phyloP scores from a whole-genome alignment of 805 yeast genomes.

The Clavispora phyllophila region DNA sequence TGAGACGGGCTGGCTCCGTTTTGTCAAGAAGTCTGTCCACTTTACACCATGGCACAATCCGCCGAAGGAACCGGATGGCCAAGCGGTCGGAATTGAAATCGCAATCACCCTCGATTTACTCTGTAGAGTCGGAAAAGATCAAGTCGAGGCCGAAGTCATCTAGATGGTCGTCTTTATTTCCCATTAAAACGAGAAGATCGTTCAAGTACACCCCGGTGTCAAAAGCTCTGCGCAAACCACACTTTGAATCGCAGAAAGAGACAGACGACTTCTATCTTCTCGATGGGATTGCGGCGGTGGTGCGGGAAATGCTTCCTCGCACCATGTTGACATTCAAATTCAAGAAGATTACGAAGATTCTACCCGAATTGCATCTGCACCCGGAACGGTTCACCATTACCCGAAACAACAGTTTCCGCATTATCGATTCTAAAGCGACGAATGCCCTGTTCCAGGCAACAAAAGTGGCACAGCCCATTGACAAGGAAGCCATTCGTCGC shows the following conservation, averaged over 20 bases:
- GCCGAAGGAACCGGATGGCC: conserved; percentile 25
- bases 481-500: neutral
- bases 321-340: conserved; percentile 23
- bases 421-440: neutral
- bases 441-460: conserved; percentile 2
- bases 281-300: conserved; percentile 17
- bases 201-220: conserved; percentile 20
- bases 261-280: conserved; percentile 14
- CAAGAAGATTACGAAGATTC: conserved; percentile 9
- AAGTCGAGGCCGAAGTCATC: neutral
- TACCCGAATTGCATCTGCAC: conserved; percentile 9
- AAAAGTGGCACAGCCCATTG: neutral
- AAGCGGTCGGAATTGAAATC: conserved; percentile 9
- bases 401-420: conserved; percentile 5
- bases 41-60: conserved; percentile 26
- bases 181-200: conserved; percentile 31
- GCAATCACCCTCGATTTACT: conserved; percentile 6
- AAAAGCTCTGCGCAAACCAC: conserved; percentile 13
- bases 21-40: conserved; percentile 28
- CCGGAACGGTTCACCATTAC: conserved; percentile 8
- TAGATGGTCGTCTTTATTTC: conserved; percentile 23
- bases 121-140: conserved; percentile 4
- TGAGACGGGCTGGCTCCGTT: conserved; percentile 23
- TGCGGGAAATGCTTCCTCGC: conserved; percentile 26
- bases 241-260: conserved; percentile 14